phyloP scores from a whole-genome alignment of 2,329 filamentous ascomycete species.

The Juglanconis juglandina region DNA sequence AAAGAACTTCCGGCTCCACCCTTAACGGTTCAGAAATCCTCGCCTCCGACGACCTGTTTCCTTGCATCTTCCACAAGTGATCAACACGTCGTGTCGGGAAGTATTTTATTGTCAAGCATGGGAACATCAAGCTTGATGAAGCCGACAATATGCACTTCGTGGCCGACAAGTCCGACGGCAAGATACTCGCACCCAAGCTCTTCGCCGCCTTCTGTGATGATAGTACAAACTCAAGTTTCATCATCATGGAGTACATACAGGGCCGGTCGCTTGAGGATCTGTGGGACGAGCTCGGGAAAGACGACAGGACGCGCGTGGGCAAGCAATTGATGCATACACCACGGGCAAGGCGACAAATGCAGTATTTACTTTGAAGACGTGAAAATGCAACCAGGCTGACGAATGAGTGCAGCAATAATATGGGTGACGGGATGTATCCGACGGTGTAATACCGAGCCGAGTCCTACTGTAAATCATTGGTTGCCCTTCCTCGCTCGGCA shows the following conservation, averaged over 20 bases:
- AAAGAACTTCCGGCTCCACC: background rate
- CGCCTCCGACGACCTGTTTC: background rate
- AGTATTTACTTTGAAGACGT: too few species aligned
- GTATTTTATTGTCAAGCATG: slow-evolving; percentile 1
- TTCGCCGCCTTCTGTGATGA: background rate
- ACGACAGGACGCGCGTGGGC: background rate
- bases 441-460: too few species aligned
- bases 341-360: too few species aligned
- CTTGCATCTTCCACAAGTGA: background rate
- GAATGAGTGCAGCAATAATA: too few species aligned
- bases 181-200: background rate
- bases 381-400: too few species aligned
- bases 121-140: background rate
- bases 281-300: background rate
- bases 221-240: background rate
- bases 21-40: background rate
- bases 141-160: slow-evolving; percentile 2
- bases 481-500: too few species aligned
- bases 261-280: background rate
- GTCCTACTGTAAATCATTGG: too few species aligned
- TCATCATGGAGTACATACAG: background rate
- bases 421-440: too few species aligned
- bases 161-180: background rate
- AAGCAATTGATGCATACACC: background rate
- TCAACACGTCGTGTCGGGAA: background rate